Evolutionary conservation across 129 eudicot species (phyloP), one percentile per base, ranked within the genome.

Genomic region (Ambrosia artemisiifolia): DNA sequence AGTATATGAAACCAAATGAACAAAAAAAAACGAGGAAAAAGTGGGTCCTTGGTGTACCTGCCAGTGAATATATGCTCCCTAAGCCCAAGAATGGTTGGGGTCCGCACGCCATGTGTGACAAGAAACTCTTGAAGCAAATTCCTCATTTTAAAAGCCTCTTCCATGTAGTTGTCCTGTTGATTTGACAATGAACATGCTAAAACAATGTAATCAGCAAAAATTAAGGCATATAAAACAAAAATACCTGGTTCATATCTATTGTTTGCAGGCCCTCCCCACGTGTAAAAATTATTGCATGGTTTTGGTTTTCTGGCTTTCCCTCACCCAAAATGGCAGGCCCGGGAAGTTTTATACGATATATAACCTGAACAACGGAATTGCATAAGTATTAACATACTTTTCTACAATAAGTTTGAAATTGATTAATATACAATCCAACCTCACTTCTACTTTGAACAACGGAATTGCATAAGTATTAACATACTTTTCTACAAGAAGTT

Each of bases 51-150:
- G 32, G 33, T 67, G 53, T 69, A 91, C 97, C 97, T 91, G 84
- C 97, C 97, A 61, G 96, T 91, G 62, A 91, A 91, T n/a, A 91
- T 91, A 73, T 91, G 97, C 81, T 91, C 97, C 80, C 97, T 79
- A 65, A 91, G 88, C 49, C 97, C 97, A 72, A 91, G 87, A 40
- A 91, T 91, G 20, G 97, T 91, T 50, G 97, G 97, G 30, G 80
- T 83, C 62, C 89, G 75, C 35, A 86, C 97, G 0, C 97, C 97
- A 78, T 88, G 96, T 69, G 69, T 81, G 73, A 72, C 83, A 69
- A 81, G 90, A 73, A 91, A 91, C 74, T 91, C 97, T 86, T 91
- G 86, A 79, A 91, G 88, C 76, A 91, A 72, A 81, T 91, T 91
- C 56, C 97, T 86, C 93, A 91, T 86, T 78, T 91, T 91, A 42